Percentiles rank a stretch among this genome's conserved stretches.
Evolutionary conservation across 306 rosid species (phyloP).

Genomic region (peach (Prunus persica)): DNA sequence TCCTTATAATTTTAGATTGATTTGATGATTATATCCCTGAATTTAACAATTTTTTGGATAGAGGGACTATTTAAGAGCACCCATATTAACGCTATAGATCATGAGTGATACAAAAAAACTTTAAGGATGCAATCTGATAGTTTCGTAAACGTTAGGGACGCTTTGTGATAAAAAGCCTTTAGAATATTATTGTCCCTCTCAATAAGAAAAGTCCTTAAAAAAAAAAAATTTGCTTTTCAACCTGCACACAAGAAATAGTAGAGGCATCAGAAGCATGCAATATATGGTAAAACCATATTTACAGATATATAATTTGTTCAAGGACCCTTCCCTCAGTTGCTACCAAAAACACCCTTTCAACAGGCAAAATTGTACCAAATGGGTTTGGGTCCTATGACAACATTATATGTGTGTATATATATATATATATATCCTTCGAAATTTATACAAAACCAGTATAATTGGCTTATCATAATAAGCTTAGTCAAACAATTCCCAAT

Average conservation of each 20-base stretch:
- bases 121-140: too few species aligned
- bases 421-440: constrained; percentile 1
- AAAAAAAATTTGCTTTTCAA: not conserved
- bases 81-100: too few species aligned
- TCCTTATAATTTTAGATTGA: too few species aligned
- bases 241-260: not conserved
- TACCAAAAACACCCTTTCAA: constrained; percentile 14
- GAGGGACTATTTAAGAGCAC: too few species aligned
- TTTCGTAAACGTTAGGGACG: too few species aligned
- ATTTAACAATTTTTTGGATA: too few species aligned
- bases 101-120: too few species aligned
- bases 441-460: not conserved
- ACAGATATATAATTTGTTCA: not conserved
- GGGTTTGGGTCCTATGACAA: not conserved
- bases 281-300: not conserved
- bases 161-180: too few species aligned
- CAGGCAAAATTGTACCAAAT: not conserved
- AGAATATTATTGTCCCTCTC: too few species aligned
- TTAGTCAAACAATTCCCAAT: constrained; percentile 49
- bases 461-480: not conserved
- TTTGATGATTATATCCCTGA: too few species aligned
- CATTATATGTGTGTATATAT: not conserved
- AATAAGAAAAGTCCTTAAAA: too few species aligned
- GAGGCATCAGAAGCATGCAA: not conserved
- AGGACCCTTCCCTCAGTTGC: not conserved